Conservation (phyloP, 2,329 filamentous ascomycete genomes). For the Fonsecaea pugnacius region DNA sequence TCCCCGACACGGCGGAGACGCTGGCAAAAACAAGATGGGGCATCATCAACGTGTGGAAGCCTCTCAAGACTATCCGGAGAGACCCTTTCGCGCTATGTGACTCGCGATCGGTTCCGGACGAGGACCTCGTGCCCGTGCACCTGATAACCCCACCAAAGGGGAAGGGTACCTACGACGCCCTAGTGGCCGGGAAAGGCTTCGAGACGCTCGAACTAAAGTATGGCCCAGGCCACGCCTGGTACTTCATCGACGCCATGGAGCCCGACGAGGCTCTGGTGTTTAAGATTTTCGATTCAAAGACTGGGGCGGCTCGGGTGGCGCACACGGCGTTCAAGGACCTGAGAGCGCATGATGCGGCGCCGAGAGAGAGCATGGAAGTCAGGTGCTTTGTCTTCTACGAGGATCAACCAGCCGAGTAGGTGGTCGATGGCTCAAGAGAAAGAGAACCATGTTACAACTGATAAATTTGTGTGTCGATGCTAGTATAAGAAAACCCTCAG, state of each 20-base stretch:
- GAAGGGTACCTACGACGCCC: background rate
- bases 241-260: constrained; percentile 55
- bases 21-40: constrained; percentile 49
- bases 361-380: constrained; percentile 62
- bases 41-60: constrained; percentile 59
- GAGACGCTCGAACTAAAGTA: constrained; percentile 54
- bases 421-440: too few species aligned
- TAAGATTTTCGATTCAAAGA: constrained; percentile 64
- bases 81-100: constrained; percentile 61
- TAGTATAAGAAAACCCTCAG: too few species aligned
- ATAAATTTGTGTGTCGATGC: too few species aligned
- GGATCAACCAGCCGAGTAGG: constrained; percentile 11
- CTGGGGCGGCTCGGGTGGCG: constrained; percentile 56
- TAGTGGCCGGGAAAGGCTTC: constrained; percentile 44
- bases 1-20: constrained; percentile 37
- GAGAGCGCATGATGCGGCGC: constrained; percentile 44
- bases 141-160: constrained; percentile 50
- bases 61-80: constrained; percentile 53
- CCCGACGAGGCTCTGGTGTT: constrained; percentile 61
- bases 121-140: constrained; percentile 53
- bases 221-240: constrained; percentile 48
- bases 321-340: constrained; percentile 59
- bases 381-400: constrained; percentile 41
- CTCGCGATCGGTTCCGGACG: constrained; percentile 53
- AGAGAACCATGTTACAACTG: too few species aligned